Base-by-base conservation (phyloP, 345 rosid genomes). In the Leavenworthia alabamica region DNA sequence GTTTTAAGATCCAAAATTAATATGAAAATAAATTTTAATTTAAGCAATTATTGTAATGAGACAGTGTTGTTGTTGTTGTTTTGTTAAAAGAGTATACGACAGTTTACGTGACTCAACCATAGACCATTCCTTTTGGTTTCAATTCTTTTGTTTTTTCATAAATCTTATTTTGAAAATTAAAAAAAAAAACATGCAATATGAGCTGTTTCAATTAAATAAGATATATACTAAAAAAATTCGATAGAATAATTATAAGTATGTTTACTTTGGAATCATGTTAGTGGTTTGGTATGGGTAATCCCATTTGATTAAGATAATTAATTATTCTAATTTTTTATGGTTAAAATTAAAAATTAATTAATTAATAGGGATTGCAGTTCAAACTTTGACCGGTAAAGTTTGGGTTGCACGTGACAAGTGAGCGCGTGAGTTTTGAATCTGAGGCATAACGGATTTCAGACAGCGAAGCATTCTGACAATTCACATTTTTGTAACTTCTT, bases 401-500 rank as follows among this genome's bases (percentile, higher is more conserved):
- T 61, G 56, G 17, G 45, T 5, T 44, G 26, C 62, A 54, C 67
- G 48, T 26, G 62, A 35, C 13, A 4, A 5, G 11, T 26, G 33
- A 61, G 56, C 73, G 67, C 56, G 68, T 69, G 50, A 20, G 26
- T 48, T 44, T 35, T 17, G 22, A 24, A 16, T 8, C 8, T 15
- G 12, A 42, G 45, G 8, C 50, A 20, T 39, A 46, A 43, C 64
- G 57, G 56, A 48, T 13, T 67, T 48, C 52, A 23, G 8, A 69
- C 67, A 69, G 68, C 73, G 42, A 69, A 44, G 67, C 49, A 43
- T 14, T 68, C 66, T 67, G 73, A 60, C 73, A 68, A 32, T 41
- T 60, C 67, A 52, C n/a, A n/a, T n/a, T n/a, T n/a, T n/a, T n/a
- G n/a, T n/a, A n/a, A n/a, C n/a, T n/a, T n/a, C n/a, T n/a, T n/a